These are phyloP conservation scores for Musa schizocarpa DNA, from an alignment of 176 grass and related monocot genomes.

Conservation along the genomic window DNA sequence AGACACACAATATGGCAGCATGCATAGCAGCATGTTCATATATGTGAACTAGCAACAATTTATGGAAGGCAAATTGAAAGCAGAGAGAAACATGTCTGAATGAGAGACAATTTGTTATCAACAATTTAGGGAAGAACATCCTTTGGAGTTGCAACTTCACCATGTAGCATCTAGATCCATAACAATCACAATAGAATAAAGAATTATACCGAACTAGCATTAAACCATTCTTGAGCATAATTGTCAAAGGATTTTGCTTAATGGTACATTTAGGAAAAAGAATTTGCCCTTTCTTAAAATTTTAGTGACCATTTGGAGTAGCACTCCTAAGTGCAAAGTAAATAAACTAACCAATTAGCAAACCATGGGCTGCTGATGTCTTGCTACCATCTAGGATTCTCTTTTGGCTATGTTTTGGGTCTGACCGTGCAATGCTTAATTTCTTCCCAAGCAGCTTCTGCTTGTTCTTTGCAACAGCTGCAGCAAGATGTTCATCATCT, in stretches of 20 bases:
- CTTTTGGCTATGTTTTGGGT: constrained; percentile 59
- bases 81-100: too few species aligned
- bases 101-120: too few species aligned
- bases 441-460: constrained; percentile 52
- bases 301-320: background rate
- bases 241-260: background rate
- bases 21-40: too few species aligned
- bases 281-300: background rate
- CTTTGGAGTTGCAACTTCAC: background rate
- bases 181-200: background rate
- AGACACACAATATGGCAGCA: too few species aligned
- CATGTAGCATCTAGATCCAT: background rate
- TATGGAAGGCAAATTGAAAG: too few species aligned
- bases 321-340: too few species aligned
- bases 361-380: constrained; percentile 43
- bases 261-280: background rate
- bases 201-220: background rate
- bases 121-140: too few species aligned
- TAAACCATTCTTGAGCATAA: background rate
- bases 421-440: constrained; percentile 77
- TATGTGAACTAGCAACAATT: too few species aligned
- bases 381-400: constrained; percentile 33
- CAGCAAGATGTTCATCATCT: constrained; percentile 68
- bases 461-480: constrained; percentile 81
- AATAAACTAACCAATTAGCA: background rate